Percentiles rank a stretch among this genome's conserved stretches.
Evolutionary conservation across 768 basidiomycete species (phyloP).

Genomic region (Chalciporus chontae): DNA sequence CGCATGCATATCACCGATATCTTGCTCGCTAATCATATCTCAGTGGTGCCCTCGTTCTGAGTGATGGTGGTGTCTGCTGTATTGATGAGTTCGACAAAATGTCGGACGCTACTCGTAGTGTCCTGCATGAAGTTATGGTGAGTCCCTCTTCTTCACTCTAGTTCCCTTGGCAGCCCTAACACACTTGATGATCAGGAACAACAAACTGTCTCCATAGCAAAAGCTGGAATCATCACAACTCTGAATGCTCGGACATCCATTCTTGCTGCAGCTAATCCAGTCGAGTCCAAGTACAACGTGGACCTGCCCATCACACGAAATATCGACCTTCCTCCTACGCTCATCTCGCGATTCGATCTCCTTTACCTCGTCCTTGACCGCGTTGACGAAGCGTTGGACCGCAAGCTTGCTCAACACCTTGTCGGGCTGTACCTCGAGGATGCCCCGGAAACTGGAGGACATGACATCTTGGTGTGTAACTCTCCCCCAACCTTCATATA

Average conservation of each 20-base stretch:
- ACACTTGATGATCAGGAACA: conserved; percentile 67
- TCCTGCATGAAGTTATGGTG: conserved; percentile 98
- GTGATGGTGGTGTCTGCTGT: conserved; percentile 96
- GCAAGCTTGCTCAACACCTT: conserved; percentile 86
- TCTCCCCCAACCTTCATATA: background rate
- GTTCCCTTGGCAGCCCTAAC: background rate
- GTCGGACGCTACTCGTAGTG: conserved; percentile 95
- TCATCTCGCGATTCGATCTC: conserved; percentile 97
- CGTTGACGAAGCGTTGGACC: conserved; percentile 85
- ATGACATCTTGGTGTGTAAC: conserved; percentile 71
- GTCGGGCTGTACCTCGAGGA: conserved; percentile 95
- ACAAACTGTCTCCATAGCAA: conserved; percentile 99
- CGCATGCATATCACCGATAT: background rate
- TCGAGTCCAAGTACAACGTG: conserved; percentile 92
- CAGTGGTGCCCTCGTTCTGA: conserved; percentile 90
- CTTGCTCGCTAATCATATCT: conserved; percentile 3
- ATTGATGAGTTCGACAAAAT: conserved; percentile 99
- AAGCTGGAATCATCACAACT: conserved; percentile 98
- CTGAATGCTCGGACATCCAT: conserved; percentile 98
- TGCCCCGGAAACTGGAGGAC: conserved; percentile 50
- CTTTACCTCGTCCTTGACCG: conserved; percentile 94
- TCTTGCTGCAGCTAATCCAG: conserved; percentile 95
- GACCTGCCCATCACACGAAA: conserved; percentile 90
- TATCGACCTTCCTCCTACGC: conserved; percentile 95
- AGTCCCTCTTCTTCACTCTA: conserved; percentile 12